A percentile compares a stretch with the other conserved stretches of the same genome.
Evolutionary conservation across 441 rosid genomes (phyloP).

Genomic region (Breynia disticha): DNA sequence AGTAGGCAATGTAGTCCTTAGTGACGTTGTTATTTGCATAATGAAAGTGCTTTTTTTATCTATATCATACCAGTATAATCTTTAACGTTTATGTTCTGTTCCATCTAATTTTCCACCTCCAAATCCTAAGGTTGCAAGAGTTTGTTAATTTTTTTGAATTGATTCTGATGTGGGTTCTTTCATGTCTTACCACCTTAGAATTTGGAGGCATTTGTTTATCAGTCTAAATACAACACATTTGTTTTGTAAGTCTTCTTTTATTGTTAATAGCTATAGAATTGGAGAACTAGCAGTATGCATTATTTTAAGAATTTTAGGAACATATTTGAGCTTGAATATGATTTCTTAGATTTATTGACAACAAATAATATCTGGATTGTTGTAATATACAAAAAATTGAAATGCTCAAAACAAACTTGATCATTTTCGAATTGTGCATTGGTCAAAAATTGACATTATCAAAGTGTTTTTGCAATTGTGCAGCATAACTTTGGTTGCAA

Average conservation of each 20-base stretch:
- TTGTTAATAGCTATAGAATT: slow-evolving; percentile 44
- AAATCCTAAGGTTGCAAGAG: slow-evolving; percentile 84
- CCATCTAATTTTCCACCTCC: slow-evolving; percentile 76
- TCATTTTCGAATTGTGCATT: no score
- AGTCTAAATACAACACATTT: slow-evolving; percentile 66
- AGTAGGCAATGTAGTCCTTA: slow-evolving; percentile 59
- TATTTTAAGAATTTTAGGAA: background rate
- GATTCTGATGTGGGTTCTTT: slow-evolving; percentile 72
- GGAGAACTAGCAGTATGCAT: slow-evolving; percentile 75
- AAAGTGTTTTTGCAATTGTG: slow-evolving; percentile 40
- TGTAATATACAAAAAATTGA: no score
- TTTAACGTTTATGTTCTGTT: slow-evolving; percentile 80
- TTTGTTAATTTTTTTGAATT: slow-evolving; percentile 55
- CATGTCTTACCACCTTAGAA: slow-evolving; percentile 69
- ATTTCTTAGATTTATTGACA: no score
- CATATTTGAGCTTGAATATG: no score
- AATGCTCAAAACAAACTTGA: no score
- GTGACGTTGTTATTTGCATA: slow-evolving; percentile 65
- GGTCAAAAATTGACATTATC: no score
- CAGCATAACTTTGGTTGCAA: slow-evolving; percentile 63
- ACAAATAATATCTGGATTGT: no score
- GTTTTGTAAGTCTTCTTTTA: slow-evolving; percentile 43
- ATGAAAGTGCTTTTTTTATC: slow-evolving; percentile 87
- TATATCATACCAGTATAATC: slow-evolving; percentile 65
- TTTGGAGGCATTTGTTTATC: slow-evolving; percentile 69